These are phyloP conservation scores for Fusarium sp. DNA, from an alignment of 2,329 filamentous ascomycete genomes.

Conservation along the genomic window DNA sequence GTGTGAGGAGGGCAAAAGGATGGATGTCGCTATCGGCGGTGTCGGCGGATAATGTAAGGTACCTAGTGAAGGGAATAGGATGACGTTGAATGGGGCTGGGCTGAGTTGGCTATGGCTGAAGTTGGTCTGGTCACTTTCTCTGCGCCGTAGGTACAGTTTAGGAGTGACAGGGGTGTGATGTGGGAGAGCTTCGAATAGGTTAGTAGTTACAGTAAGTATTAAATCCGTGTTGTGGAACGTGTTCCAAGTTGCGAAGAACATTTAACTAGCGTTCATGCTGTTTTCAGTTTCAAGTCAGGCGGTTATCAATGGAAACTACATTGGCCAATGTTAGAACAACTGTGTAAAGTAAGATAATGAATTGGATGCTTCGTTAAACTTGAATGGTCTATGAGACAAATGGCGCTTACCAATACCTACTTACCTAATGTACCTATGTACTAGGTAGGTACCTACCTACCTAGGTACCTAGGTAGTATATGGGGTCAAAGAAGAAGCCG, in stretches of 20 bases:
- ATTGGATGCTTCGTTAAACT: neutral
- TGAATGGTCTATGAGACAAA: neutral
- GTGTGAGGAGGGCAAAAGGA: constrained; percentile 8
- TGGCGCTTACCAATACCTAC: too few relatives aligned
- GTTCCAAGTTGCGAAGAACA: neutral
- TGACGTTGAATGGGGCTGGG: constrained; percentile 45
- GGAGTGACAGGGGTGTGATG: neutral
- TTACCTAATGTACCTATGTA: too few relatives aligned
- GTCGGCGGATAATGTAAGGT: constrained; percentile 24
- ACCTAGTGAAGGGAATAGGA: constrained; percentile 38
- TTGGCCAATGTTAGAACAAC: neutral
- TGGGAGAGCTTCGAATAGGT: constrained; percentile 11
- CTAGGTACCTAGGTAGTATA: too few relatives aligned
- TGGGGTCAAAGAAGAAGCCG: too few relatives aligned
- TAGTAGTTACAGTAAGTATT: neutral
- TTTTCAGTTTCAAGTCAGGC: constrained; percentile 2
- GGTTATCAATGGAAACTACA: neutral
- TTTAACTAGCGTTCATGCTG: constrained; percentile 12
- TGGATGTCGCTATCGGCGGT: constrained; percentile 34
- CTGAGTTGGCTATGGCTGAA: constrained; percentile 14
- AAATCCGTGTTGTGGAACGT: constrained; percentile 27
- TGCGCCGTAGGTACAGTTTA: constrained; percentile 7
- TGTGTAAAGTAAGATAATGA: neutral
- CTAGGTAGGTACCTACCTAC: too few relatives aligned
- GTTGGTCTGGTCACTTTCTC: constrained; percentile 18